Evolutionary conservation across 2,329 filamentous ascomycete genomes (phyloP), one percentile per base, ranked within the genome.

Genomic region (Fusarium drepaniforme): DNA sequence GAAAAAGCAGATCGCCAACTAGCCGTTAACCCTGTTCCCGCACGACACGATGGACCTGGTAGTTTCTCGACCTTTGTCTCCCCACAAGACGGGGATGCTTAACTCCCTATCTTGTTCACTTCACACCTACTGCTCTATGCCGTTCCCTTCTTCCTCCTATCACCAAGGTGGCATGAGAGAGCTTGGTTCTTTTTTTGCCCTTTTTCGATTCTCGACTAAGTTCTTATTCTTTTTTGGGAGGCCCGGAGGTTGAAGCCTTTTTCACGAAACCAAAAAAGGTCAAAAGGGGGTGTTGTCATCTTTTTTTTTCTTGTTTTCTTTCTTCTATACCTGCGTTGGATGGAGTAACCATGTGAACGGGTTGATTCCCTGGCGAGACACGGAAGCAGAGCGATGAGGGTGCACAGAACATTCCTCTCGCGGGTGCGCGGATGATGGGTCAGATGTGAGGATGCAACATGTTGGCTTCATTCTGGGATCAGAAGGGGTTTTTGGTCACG

Each of bases 251-350:
- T 60, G 70, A 67, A 70, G 62, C 67, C 70, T 59, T 59, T 67
- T 70, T 71, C 61, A 71, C 46, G 74, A 73, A 72, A 71, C 58
- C 72, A 72, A 72, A 75, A 66, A 67, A 72, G 68, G 60, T 72
- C 49, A 53, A 76, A 66, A 70, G 62, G 73, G 60, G 53, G 67
- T 70, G 53, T 73, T 64, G 44, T 74, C 44, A 33, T 62, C 18
- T 56, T 40, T 56, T 63, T 58, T 74, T 42, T 70, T 59, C 49
- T 70, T 59, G 37, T 74, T 64, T 63, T 44, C 53, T 69, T 69
- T 79, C 77, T 73, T 80, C 68, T 79, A 79, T 80, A 77, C 73
- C 73, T 77, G 68, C 74, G 76, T 80, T 81, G 78, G 78, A 77
- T 79, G 78, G 73, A 78, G 71, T 71, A 74, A 66, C 67, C 59